Evolutionary conservation across 345 rosid species (phyloP).

Genomic region (Odontarrhena argentea): DNA sequence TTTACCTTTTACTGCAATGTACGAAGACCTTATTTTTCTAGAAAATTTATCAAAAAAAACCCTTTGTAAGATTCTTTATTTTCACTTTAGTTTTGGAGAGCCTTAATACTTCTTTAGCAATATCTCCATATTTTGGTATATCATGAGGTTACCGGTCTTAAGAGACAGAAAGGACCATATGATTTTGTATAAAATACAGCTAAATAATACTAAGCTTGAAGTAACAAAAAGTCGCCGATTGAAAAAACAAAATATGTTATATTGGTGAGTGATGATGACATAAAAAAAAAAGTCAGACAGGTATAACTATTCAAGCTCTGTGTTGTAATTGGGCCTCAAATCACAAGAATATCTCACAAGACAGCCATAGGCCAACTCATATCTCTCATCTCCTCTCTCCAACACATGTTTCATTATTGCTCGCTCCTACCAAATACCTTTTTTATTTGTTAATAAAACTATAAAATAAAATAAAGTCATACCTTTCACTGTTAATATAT

Average conservation of each 20-base stretch:
- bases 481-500: constrained; percentile 14
- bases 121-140: background rate
- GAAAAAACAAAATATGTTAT: background rate
- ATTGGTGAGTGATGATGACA: constrained; percentile 26
- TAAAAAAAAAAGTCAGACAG: constrained; percentile 27
- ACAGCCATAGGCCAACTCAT: constrained; percentile 40
- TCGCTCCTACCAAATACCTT: constrained; percentile 32
- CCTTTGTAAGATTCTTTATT: background rate
- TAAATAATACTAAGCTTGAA: constrained; percentile 1
- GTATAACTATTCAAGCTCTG: constrained; percentile 12
- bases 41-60: background rate
- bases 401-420: constrained; percentile 35
- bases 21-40: background rate
- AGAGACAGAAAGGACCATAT: background rate
- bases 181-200: background rate
- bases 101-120: background rate
- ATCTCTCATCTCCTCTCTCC: constrained; percentile 33
- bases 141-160: background rate
- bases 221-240: constrained; percentile 12
- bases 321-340: constrained; percentile 23
- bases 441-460: background rate
- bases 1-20: constrained; percentile 20
- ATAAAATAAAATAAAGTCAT: background rate
- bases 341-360: constrained; percentile 33
- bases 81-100: background rate